Conservation (phyloP, 2,329 filamentous ascomycete species). For the Apiospora sp. region DNA sequence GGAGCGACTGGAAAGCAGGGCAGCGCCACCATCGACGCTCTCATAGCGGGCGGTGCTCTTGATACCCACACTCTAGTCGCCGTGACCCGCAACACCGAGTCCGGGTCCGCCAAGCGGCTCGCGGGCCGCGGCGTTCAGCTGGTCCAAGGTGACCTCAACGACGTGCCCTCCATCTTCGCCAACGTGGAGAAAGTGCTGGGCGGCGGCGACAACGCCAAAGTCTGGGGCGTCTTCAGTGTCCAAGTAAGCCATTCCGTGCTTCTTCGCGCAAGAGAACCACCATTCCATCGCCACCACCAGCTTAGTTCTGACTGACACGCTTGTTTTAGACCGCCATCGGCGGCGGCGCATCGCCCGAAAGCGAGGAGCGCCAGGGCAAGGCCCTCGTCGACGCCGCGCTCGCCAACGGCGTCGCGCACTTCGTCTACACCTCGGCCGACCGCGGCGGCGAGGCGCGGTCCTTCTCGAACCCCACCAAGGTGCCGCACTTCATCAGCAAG, state of each 20-base stretch:
- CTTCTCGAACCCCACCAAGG: conserved; percentile 57
- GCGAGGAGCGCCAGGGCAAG: conserved; percentile 62
- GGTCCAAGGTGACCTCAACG: conserved; percentile 64
- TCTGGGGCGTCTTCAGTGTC: conserved; percentile 70
- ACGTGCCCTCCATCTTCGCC: conserved; percentile 57
- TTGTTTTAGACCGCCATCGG: conserved; percentile 16
- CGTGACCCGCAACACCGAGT: conserved; percentile 64
- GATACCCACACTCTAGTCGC: conserved; percentile 64
- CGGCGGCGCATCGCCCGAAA: conserved; percentile 38
- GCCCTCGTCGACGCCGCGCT: conserved; percentile 62
- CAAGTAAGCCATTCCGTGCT: conserved; percentile 49
- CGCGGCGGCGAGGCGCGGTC: conserved; percentile 60
- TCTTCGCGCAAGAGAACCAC: background rate
- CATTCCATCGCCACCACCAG: background rate
- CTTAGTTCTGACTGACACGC: background rate
- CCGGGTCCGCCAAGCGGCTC: conserved; percentile 58
- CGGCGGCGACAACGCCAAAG: conserved; percentile 34
- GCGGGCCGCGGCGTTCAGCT: conserved; percentile 56
- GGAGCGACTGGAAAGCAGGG: conserved; percentile 51
- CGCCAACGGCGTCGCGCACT: conserved; percentile 61
- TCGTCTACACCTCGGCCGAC: conserved; percentile 69
- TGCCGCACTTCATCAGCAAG: conserved; percentile 69
- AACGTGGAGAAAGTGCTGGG: conserved; percentile 43
- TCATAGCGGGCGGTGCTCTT: conserved; percentile 42
- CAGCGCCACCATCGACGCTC: conserved; percentile 43